Base-by-base conservation (phyloP, 176 grass and related monocot genomes). In the Melocanna baccifera region DNA sequence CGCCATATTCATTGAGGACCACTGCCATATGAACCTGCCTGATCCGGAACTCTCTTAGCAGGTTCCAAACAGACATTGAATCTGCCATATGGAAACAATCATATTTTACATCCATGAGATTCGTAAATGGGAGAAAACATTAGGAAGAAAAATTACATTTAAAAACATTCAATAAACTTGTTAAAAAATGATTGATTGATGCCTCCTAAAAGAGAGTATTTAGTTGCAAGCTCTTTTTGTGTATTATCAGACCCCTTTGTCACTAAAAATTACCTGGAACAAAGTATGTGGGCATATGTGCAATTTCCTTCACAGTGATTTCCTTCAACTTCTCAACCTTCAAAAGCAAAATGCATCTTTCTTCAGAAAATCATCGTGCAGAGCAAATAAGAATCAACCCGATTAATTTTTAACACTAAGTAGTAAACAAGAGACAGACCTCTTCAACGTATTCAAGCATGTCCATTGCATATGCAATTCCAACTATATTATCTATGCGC, bases 11-110 rank as follows among this genome's bases (percentile, higher is more conserved):
- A 72, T 96, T 96, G 48, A 99, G 91, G 67, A 99, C 93, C 23
- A 99, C 93, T 83, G 96, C 96, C 96, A 99, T 96, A 89, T 99
- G 96, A 78, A 96, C 93, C 89, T 99, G 93, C 89, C 96, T 96
- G 73, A 99, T 94, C 46, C 93, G 90, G 42, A 99, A 94, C 84
- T 99, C 96, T 82, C 96, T 89, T 81, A 99, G 79, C 73, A 99
- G 65, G 80, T 94, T 92, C 96, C 96, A 99, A 84, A 99, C 96
- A 78, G 88, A 93, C 96, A 99, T 98, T 78, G 88, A 99, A 99
- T 99, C 96, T 98, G 95, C 75, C 84, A 89, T 32, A 81, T 70
- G 40, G 71, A 63, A 77, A 85, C 78, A 47, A 14, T 16, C 26
- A 81, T 43, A 37, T 62, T 75, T 84, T 55, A 74, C 59, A 89